These are phyloP conservation scores for Xylariaceae sp. DNA, from an alignment of 2,329 filamentous ascomycete genomes.

Conservation along the genomic window DNA sequence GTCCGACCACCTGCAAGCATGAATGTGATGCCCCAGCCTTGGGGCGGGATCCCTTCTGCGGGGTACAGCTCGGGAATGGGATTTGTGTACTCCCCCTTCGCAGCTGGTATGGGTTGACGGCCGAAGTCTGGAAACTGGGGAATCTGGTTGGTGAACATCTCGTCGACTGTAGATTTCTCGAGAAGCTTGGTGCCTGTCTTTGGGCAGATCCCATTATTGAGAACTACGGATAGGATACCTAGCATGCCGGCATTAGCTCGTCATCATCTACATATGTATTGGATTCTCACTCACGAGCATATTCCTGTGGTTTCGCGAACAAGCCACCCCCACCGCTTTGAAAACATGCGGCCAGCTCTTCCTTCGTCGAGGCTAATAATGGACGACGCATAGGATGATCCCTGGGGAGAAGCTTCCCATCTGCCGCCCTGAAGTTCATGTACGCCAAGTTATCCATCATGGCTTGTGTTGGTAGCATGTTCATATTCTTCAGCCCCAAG, in stretches of 20 bases:
- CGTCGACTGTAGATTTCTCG: constrained; percentile 50
- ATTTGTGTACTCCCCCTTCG: constrained; percentile 47
- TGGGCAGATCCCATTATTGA: constrained; percentile 62
- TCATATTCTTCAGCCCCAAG: constrained; percentile 43
- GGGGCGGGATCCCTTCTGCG: constrained; percentile 40
- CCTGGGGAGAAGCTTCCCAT: constrained; percentile 35
- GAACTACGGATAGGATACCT: constrained; percentile 57
- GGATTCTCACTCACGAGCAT: constrained; percentile 41
- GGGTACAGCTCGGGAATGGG: constrained; percentile 46
- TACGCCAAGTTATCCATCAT: constrained; percentile 53
- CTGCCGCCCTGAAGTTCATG: constrained; percentile 49
- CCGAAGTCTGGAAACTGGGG: constrained; percentile 49
- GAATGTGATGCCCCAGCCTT: constrained; percentile 62
- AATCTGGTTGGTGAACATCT: constrained; percentile 64
- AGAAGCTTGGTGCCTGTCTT: constrained; percentile 52
- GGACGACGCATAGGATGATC: constrained; percentile 49
- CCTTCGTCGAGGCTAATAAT: constrained; percentile 37
- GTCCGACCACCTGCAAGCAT: constrained; percentile 48
- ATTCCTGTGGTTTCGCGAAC: constrained; percentile 57
- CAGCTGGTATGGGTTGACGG: constrained; percentile 37
- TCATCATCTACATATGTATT: too few species aligned
- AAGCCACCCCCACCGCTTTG: constrained; percentile 59
- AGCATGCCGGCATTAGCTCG: too few species aligned
- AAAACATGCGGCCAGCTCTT: constrained; percentile 42
- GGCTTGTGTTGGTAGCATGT: constrained; percentile 50